Evolutionary conservation across 139 green algal genomes (phyloP), one percentile per base, ranked within the genome.

Genomic region (Tetraselmis chui): DNA sequence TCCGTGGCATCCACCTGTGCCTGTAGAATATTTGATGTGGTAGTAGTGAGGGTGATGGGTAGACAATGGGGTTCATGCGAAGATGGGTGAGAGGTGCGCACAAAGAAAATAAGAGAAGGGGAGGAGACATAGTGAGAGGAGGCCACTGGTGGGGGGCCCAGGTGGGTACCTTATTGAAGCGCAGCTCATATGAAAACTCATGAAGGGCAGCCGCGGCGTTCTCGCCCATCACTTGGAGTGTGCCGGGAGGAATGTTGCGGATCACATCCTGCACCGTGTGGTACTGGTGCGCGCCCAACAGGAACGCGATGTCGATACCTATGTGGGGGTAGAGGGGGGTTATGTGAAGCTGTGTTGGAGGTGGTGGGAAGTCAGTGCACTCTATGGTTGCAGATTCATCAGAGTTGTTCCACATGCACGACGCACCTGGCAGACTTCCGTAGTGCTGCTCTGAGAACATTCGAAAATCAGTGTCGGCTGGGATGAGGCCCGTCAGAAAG

Each of bases 381-480:
- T n/a, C n/a, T n/a, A n/a, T n/a, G n/a, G n/a, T n/a, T n/a, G n/a
- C n/a, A n/a, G n/a, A n/a, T n/a, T n/a, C n/a, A n/a, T n/a, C n/a
- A n/a, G n/a, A n/a, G n/a, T n/a, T n/a, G n/a, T n/a, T n/a, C n/a
- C n/a, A n/a, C n/a, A n/a, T n/a, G n/a, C n/a, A n/a, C n/a, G n/a
- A n/a, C n/a, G n/a, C n/a, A 45, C 28, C 29, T 29, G n/a, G 28
- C n/a, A 59, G 28, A 2, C 29, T 25, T 32, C 28, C 76, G 32
- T 80, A 89, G 78, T 84, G 85, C 1, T 83, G 80, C 0, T 80
- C 82, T 22, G 76, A 85, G 81, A 94, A 92, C 89, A 96, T 92
- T 25, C 91, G 85, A 82, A 89, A 96, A 78, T 96, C 92, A 0
- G 91, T 94, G 86, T 96, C 92, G 1, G 90, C 92, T 0, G 92